Evolutionary conservation across 75 land plant genomes (phyloP).

Genomic region (Azolla pinnata): DNA sequence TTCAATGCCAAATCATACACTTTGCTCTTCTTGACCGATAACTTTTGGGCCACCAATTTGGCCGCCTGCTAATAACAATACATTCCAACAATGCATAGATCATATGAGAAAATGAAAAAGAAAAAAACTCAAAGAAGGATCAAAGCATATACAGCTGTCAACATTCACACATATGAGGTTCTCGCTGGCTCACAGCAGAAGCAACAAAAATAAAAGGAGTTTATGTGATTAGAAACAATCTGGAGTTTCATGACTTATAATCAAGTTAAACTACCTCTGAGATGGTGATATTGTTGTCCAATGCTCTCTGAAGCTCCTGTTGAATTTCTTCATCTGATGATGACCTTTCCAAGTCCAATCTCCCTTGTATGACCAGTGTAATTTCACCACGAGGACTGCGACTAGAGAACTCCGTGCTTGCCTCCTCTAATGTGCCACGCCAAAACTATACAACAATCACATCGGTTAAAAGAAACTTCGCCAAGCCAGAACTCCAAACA

Average conservation of each 20-base stretch:
- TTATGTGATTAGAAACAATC: not conserved
- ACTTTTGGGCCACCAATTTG: conserved; percentile 46
- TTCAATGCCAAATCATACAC: conserved; percentile 59
- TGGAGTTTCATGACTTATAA: not conserved
- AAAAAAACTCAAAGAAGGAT: not conserved
- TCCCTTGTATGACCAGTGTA: conserved; percentile 72
- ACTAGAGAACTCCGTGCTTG: conserved; percentile 42
- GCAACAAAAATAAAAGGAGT: too few species aligned
- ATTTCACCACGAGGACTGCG: conserved; percentile 78
- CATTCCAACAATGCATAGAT: not conserved
- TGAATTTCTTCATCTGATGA: conserved; percentile 54
- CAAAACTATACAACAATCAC: conserved; percentile 49
- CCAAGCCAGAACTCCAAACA: not conserved
- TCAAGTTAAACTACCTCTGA: conserved; percentile 43
- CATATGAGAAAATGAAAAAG: not conserved
- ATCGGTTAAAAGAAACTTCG: not conserved
- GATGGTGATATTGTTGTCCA: conserved; percentile 64
- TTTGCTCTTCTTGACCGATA: conserved; percentile 37
- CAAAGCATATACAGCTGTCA: not conserved
- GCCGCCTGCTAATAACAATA: conserved; percentile 43
- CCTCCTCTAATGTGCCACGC: conserved; percentile 77
- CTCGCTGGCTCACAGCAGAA: too few species aligned
- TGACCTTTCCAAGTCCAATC: conserved; percentile 19
- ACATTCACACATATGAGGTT: not conserved
- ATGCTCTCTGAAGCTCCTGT: conserved; percentile 37